Evolutionary conservation across 2,329 filamentous ascomycete species (phyloP).

Genomic region (Lachnellula arida): DNA sequence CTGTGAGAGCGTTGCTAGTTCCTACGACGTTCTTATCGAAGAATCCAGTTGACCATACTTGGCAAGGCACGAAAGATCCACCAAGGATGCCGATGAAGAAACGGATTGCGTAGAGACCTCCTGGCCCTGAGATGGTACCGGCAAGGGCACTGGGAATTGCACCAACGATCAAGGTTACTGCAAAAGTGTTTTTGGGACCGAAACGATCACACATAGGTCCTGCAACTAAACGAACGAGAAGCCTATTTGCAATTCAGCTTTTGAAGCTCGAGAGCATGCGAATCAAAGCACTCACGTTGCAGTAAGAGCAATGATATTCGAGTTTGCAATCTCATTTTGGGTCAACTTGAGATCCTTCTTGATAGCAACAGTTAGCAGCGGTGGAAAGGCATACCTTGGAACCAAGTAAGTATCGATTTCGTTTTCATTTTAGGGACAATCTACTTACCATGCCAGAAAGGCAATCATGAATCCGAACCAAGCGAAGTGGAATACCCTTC

Average conservation of each 20-base stretch:
- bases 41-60: constrained; percentile 90
- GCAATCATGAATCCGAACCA: constrained; percentile 83
- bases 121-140: constrained; percentile 64
- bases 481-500: constrained; percentile 84
- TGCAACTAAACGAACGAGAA: constrained; percentile 71
- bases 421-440: not conserved
- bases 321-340: constrained; percentile 72
- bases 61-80: constrained; percentile 76
- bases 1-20: constrained; percentile 80
- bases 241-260: constrained; percentile 9
- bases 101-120: constrained; percentile 64
- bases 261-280: not conserved
- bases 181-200: constrained; percentile 77
- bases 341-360: constrained; percentile 71
- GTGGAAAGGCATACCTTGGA: constrained; percentile 76
- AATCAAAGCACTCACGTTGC: constrained; percentile 44
- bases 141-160: constrained; percentile 78
- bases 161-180: constrained; percentile 69
- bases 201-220: constrained; percentile 83
- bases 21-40: constrained; percentile 91
- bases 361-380: constrained; percentile 60
- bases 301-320: constrained; percentile 78
- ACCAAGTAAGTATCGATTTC: not conserved
- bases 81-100: constrained; percentile 81
- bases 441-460: constrained; percentile 82